These are phyloP conservation scores for Paspalum vaginatum DNA, from an alignment of 176 grass and related monocot genomes.

Conservation along the genomic window DNA sequence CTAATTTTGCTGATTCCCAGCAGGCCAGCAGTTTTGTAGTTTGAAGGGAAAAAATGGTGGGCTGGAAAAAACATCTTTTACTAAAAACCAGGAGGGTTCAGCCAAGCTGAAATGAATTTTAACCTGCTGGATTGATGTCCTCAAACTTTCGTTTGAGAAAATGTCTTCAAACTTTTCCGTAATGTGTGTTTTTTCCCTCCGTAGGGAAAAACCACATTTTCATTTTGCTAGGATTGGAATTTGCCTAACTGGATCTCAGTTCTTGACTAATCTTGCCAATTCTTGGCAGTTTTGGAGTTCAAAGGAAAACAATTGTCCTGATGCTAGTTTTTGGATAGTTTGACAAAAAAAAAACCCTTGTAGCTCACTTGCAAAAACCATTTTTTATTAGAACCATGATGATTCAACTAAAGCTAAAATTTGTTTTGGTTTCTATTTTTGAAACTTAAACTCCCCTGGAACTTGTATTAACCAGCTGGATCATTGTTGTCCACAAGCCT, in stretches of 20 bases:
- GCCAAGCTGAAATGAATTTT: background rate
- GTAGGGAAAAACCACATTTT: too few species aligned
- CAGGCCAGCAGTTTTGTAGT: background rate
- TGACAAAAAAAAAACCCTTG: background rate
- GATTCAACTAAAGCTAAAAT: slow-evolving; percentile 1
- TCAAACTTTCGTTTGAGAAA: background rate
- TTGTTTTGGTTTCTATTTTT: background rate
- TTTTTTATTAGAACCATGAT: slow-evolving; percentile 9
- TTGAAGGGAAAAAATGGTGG: slow-evolving; percentile 8
- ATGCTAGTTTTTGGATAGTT: background rate
- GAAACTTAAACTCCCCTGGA: slow-evolving; percentile 9
- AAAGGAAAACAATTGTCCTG: background rate
- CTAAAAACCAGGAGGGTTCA: slow-evolving; percentile 10
- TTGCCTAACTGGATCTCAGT: background rate
- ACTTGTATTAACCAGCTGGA: background rate
- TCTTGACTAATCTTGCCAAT: slow-evolving; percentile 21
- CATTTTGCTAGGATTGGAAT: background rate
- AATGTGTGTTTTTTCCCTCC: too few species aligned
- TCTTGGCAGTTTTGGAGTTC: slow-evolving; percentile 19
- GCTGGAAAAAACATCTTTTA: background rate
- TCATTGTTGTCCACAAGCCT: background rate
- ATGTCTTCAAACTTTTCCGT: background rate
- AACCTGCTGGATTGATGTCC: background rate
- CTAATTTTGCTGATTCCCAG: slow-evolving; percentile 25
- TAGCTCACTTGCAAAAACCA: background rate